Percentiles rank a stretch among this genome's conserved stretches.
These are phyloP conservation scores for Corynespora cassiicola DNA, from an alignment of 2,329 filamentous ascomycete species.

Conservation along the genomic window DNA sequence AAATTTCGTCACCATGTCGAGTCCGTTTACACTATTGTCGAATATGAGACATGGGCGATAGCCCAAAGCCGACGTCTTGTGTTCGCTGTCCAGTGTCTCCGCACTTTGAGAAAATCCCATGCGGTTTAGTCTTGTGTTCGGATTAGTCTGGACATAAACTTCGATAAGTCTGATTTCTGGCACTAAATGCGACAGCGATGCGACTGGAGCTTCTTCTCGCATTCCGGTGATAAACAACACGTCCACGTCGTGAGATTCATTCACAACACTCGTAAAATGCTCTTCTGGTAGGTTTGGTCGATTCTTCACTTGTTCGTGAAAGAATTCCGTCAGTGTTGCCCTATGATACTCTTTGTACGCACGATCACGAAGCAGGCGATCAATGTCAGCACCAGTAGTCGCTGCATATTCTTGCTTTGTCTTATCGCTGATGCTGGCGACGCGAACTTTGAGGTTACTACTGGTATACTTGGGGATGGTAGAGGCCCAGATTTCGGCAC, in stretches of 20 bases:
- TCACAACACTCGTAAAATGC: conserved; percentile 58
- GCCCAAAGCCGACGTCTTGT: conserved; percentile 27
- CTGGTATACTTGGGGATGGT: conserved; percentile 38
- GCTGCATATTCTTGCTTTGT: conserved; percentile 65
- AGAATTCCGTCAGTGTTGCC: conserved; percentile 59
- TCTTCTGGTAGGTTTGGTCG: conserved; percentile 58
- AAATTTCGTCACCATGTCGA: conserved; percentile 49
- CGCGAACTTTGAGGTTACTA: conserved; percentile 45
- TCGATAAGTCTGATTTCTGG: conserved; percentile 62
- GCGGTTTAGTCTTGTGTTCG: conserved; percentile 47
- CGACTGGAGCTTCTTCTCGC: conserved; percentile 66
- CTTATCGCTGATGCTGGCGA: conserved; percentile 53
- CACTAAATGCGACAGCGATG: conserved; percentile 61
- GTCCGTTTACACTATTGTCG: conserved; percentile 56
- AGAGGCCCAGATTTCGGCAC: conserved; percentile 60
- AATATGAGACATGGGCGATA: conserved; percentile 58
- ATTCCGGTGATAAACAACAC: conserved; percentile 69
- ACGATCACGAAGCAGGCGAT: conserved; percentile 60
- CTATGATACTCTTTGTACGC: conserved; percentile 69
- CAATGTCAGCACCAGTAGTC: conserved; percentile 55
- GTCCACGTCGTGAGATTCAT: conserved; percentile 51
- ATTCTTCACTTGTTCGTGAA: conserved; percentile 50
- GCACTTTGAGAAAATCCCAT: too few species aligned
- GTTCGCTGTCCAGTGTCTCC: too few species aligned
- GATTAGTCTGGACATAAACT: conserved; percentile 54